These are phyloP conservation scores for Rhodotorula graminis DNA, from an alignment of 768 basidiomycete species.

Conservation along the genomic window DNA sequence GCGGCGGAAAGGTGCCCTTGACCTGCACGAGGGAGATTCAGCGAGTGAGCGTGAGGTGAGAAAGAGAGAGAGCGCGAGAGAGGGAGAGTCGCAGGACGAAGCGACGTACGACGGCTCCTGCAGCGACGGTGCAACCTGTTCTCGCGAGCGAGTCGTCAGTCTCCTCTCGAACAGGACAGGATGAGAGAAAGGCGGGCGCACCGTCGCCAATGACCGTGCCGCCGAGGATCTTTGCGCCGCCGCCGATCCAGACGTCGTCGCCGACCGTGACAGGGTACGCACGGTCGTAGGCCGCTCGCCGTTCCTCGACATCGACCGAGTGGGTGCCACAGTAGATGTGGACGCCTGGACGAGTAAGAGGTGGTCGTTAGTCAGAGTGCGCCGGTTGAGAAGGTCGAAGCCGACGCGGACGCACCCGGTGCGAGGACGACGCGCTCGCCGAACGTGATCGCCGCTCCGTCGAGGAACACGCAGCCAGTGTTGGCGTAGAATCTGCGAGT, in stretches of 20 bases:
- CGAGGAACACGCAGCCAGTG: not conserved
- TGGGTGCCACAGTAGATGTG: slow-evolving; percentile 37
- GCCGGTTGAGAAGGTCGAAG: no score
- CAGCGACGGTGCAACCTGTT: slow-evolving; percentile 27
- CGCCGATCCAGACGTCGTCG: slow-evolving; percentile 30
- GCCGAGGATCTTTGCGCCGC: slow-evolving; percentile 24
- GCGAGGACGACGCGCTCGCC: slow-evolving; percentile 30
- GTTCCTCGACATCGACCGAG: slow-evolving; percentile 29
- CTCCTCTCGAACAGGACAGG: no score
- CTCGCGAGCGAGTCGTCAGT: not conserved
- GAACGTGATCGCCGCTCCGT: slow-evolving; percentile 36
- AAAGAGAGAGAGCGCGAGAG: no score
- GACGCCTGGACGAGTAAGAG: slow-evolving; percentile 1
- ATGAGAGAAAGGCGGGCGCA: not conserved
- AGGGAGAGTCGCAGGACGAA: not conserved
- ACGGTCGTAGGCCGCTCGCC: slow-evolving; percentile 27
- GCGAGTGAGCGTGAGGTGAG: no score
- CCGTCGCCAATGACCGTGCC: slow-evolving; percentile 31
- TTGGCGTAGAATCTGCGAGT: not conserved
- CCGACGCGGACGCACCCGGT: not conserved
- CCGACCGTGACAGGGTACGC: slow-evolving; percentile 29
- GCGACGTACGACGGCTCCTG: slow-evolving; percentile 18
- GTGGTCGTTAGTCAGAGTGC: fast-evolving
- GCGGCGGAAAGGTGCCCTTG: slow-evolving; percentile 30
- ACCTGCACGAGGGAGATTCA: not conserved